These are phyloP conservation scores for Plenodomus lindquistii DNA, from an alignment of 2,329 filamentous ascomycete species.

Conservation along the genomic window DNA sequence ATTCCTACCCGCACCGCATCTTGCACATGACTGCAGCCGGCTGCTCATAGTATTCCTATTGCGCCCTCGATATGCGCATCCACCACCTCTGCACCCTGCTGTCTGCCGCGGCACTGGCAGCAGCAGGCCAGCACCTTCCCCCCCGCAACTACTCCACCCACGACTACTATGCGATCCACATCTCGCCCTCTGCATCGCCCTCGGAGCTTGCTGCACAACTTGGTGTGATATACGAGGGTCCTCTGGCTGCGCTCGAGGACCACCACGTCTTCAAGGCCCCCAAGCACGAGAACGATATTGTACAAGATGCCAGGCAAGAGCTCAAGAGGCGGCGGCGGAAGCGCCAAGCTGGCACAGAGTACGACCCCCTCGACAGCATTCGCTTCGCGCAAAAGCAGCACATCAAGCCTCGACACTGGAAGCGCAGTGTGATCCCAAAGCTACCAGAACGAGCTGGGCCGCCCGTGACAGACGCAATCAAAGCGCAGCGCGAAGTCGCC, in stretches of 20 bases:
- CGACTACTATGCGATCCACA: conserved; percentile 92
- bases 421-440: conserved; percentile 52
- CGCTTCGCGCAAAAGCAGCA: conserved; percentile 79
- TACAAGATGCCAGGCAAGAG: conserved; percentile 57
- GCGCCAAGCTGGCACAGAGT: conserved; percentile 52
- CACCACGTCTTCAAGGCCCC: conserved; percentile 86
- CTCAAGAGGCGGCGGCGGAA: conserved; percentile 65
- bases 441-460: conserved; percentile 20
- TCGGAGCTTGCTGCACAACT: conserved; percentile 71
- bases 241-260: conserved; percentile 73
- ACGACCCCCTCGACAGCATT: conserved; percentile 71
- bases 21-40: conserved; percentile 21
- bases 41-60: conserved; percentile 12
- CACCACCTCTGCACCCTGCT: conserved; percentile 53
- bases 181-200: conserved; percentile 69
- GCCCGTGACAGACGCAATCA: conserved; percentile 52
- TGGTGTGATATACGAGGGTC: conserved; percentile 79
- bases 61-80: conserved; percentile 38
- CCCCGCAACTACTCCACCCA: conserved; percentile 74
- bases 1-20: conserved; percentile 2
- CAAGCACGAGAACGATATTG: conserved; percentile 58
- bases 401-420: conserved; percentile 63
- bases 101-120: conserved; percentile 37
- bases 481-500: conserved; percentile 47
- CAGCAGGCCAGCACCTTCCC: conserved; percentile 46